phyloP scores from a whole-genome alignment of 2,329 filamentous ascomycete genomes.

The Penicillium glabrum region DNA sequence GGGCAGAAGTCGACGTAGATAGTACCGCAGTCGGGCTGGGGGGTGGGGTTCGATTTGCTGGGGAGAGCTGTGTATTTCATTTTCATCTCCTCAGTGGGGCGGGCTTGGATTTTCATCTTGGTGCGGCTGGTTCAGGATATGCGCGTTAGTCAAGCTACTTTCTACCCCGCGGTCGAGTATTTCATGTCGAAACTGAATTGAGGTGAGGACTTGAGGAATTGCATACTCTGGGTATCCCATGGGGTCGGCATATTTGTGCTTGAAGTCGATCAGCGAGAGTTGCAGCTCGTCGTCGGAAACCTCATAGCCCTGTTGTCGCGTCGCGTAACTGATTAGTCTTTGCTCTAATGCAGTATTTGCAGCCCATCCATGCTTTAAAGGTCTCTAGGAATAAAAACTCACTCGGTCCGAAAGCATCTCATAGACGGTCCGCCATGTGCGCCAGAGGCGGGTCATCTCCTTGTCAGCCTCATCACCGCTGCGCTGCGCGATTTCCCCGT shows the following conservation, averaged over 20 bases:
- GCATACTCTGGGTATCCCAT: slow-evolving; percentile 76
- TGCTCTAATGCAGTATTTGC: background rate
- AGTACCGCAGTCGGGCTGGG: slow-evolving; percentile 73
- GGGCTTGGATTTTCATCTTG: slow-evolving; percentile 84
- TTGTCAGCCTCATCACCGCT: slow-evolving; percentile 38
- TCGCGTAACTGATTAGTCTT: slow-evolving; percentile 22
- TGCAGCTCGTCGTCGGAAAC: slow-evolving; percentile 85
- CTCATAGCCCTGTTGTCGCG: slow-evolving; percentile 74
- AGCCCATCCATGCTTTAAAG: background rate
- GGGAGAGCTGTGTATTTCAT: slow-evolving; percentile 75
- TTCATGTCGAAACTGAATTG: background rate
- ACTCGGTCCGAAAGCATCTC: slow-evolving; percentile 94
- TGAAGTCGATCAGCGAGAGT: slow-evolving; percentile 82
- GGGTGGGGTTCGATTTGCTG: slow-evolving; percentile 68
- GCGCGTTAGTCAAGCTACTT: slow-evolving; percentile 9
- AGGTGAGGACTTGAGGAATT: slow-evolving; percentile 1
- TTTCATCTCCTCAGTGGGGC: slow-evolving; percentile 80
- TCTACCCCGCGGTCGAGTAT: background rate
- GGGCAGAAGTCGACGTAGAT: slow-evolving; percentile 92
- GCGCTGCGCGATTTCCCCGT: slow-evolving; percentile 37
- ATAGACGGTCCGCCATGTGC: slow-evolving; percentile 87
- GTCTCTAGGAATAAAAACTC: slow-evolving; percentile 36
- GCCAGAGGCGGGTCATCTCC: slow-evolving; percentile 73
- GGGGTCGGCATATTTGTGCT: slow-evolving; percentile 66
- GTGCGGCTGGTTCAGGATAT: slow-evolving; percentile 59